Conservation (phyloP, 164 flowering plant species). For the Amborella trichopoda region DNA sequence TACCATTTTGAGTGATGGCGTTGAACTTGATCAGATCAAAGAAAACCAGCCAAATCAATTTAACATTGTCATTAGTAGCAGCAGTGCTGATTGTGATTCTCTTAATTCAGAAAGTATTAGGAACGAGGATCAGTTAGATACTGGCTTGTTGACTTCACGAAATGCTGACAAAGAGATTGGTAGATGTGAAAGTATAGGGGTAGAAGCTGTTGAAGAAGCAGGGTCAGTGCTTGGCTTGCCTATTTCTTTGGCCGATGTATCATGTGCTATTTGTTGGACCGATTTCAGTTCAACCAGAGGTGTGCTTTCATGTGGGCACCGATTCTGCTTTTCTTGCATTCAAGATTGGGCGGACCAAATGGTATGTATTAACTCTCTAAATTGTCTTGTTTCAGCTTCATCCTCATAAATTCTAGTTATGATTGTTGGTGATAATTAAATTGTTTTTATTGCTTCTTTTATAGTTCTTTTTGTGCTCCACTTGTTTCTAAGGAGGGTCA, state of each 20-base stretch:
- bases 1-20: no score
- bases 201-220: slow-evolving; percentile 16
- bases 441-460: no score
- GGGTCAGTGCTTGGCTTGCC: no score
- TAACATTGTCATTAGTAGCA: no score
- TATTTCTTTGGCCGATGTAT: no score
- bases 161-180: slow-evolving; percentile 2
- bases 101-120: slow-evolving; percentile 6
- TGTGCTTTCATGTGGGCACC: slow-evolving; percentile 84
- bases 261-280: slow-evolving; percentile 93
- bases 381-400: no score
- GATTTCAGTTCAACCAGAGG: slow-evolving; percentile 80
- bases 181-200: slow-evolving; percentile 4
- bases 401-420: no score
- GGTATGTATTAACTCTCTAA: slow-evolving; percentile 37
- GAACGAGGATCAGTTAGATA: slow-evolving; percentile 4
- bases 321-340: slow-evolving; percentile 91
- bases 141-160: slow-evolving; percentile 6
- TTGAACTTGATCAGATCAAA: no score
- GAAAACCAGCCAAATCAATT: no score
- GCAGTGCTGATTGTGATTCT: slow-evolving; percentile 6
- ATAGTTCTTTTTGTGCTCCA: no score
- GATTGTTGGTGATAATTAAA: no score
- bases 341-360: slow-evolving; percentile 72
- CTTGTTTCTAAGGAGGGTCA: no score